Conservation (phyloP, 2,329 filamentous ascomycete species). For the Ophiosphaerella narmari region DNA sequence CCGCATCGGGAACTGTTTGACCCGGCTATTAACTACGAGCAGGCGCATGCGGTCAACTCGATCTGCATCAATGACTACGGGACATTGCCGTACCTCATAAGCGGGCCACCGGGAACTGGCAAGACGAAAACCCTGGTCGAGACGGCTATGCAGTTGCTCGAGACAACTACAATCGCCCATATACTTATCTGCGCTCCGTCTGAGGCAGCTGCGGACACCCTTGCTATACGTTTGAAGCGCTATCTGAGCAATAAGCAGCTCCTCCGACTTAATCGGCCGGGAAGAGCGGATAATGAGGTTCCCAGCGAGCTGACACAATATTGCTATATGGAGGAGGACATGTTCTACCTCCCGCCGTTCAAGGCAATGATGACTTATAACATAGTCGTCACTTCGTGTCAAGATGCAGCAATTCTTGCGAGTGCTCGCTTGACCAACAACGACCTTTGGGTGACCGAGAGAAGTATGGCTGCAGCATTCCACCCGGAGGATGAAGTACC, state of each 20-base stretch:
- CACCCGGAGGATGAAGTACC: constrained; percentile 26
- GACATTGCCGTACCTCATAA: constrained; percentile 53
- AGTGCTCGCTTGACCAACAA: constrained; percentile 50
- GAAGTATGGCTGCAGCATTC: constrained; percentile 36
- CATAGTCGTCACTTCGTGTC: constrained; percentile 51
- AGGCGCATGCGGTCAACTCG: constrained; percentile 52
- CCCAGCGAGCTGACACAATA: constrained; percentile 46
- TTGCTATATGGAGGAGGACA: constrained; percentile 47
- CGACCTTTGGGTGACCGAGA: constrained; percentile 47
- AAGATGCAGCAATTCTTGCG: constrained; percentile 49
- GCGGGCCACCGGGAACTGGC: constrained; percentile 57
- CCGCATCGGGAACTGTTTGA: constrained; percentile 46
- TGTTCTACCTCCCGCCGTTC: constrained; percentile 50
- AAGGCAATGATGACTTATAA: constrained; percentile 47
- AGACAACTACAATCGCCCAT: constrained; percentile 31
- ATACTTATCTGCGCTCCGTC: constrained; percentile 53
- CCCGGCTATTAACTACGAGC: constrained; percentile 53
- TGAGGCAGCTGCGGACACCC: constrained; percentile 53
- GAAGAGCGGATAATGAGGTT: constrained; percentile 50
- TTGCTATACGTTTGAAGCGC: constrained; percentile 46
- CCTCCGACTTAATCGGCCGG: constrained; percentile 50
- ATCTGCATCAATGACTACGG: constrained; percentile 50
- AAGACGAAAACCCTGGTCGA: constrained; percentile 59
- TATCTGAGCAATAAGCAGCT: constrained; percentile 46
- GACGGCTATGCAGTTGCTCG: constrained; percentile 43